A percentile compares a stretch with the other conserved stretches of the same genome.
These are phyloP conservation scores for Kernera saxatilis DNA, from an alignment of 345 rosid species.

Conservation along the genomic window DNA sequence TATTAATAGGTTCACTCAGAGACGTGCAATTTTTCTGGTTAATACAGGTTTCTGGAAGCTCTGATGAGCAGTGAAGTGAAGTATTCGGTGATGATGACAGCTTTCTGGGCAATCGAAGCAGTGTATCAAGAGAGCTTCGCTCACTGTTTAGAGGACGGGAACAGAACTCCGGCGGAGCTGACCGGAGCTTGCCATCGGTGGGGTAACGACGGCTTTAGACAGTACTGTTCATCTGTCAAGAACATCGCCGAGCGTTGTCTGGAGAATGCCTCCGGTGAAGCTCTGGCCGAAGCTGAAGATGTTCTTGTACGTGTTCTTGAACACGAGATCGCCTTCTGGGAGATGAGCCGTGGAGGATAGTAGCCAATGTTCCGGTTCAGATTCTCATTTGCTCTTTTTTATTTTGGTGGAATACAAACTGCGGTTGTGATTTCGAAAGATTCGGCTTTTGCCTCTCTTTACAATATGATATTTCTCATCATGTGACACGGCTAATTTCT, in stretches of 20 bases:
- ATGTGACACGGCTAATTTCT: not conserved
- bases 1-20: not conserved
- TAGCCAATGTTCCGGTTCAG: slow-evolving; percentile 4
- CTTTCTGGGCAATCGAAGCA: slow-evolving; percentile 77
- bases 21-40: not conserved
- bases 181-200: slow-evolving; percentile 68
- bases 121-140: slow-evolving; percentile 81
- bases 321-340: slow-evolving; percentile 77
- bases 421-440: not conserved
- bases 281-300: slow-evolving; percentile 42
- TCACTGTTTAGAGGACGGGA: slow-evolving; percentile 60
- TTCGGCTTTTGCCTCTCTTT: not conserved
- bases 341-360: slow-evolving; percentile 44
- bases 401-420: not conserved
- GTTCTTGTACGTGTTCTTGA: slow-evolving; percentile 50
- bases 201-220: slow-evolving; percentile 63
- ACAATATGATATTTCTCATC: not conserved
- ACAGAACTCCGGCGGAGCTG: slow-evolving; percentile 45
- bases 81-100: slow-evolving; percentile 47
- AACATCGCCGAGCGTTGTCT: slow-evolving; percentile 48
- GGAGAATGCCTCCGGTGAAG: slow-evolving; percentile 45
- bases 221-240: slow-evolving; percentile 51
- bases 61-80: slow-evolving; percentile 52
- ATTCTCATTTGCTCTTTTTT: not conserved
- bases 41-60: slow-evolving; percentile 54